A percentile compares a stretch with the other conserved stretches of the same genome.
phyloP scores from a whole-genome alignment of 2,329 filamentous ascomycete species.

The Neurospora crassa region DNA sequence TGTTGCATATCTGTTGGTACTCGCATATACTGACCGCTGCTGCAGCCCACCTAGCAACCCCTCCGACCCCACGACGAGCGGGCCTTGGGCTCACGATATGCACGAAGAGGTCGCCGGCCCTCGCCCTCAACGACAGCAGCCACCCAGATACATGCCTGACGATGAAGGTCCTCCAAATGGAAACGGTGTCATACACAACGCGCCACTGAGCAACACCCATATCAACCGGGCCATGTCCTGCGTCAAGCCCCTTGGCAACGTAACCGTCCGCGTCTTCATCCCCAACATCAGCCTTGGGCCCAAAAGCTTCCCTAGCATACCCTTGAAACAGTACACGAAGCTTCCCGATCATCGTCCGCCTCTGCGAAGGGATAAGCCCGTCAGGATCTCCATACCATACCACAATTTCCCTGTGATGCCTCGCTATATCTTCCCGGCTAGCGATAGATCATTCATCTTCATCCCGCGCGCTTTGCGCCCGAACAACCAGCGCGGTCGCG shows the following conservation, averaged over 20 bases:
- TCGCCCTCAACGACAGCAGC: constrained; percentile 26
- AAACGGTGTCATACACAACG: constrained; percentile 44
- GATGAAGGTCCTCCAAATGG: constrained; percentile 45
- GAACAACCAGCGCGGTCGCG: constrained; percentile 74
- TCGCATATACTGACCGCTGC: constrained; percentile 9
- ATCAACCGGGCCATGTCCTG: constrained; percentile 75
- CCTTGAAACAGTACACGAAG: constrained; percentile 84
- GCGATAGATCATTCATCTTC: constrained; percentile 92
- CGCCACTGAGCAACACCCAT: constrained; percentile 49
- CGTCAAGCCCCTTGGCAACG: constrained; percentile 74
- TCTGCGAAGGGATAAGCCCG: constrained; percentile 89
- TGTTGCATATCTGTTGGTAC: constrained; percentile 1
- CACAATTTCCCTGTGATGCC: constrained; percentile 43
- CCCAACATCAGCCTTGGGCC: constrained; percentile 60
- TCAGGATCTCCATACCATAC: constrained; percentile 81
- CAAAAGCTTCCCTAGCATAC: constrained; percentile 62
- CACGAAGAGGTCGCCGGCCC: constrained; percentile 60
- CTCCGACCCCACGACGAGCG: constrained; percentile 56
- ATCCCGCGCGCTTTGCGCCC: constrained; percentile 89
- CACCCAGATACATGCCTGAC: constrained; percentile 31
- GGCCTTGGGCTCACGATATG: constrained; percentile 88
- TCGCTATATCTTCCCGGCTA: constrained; percentile 83
- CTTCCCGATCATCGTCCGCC: constrained; percentile 91
- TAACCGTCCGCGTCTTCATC: constrained; percentile 73
- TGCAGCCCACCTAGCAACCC: constrained; percentile 35